phyloP scores from a whole-genome alignment of 2,329 filamentous ascomycete genomes.

The Fusarium sacchari region DNA sequence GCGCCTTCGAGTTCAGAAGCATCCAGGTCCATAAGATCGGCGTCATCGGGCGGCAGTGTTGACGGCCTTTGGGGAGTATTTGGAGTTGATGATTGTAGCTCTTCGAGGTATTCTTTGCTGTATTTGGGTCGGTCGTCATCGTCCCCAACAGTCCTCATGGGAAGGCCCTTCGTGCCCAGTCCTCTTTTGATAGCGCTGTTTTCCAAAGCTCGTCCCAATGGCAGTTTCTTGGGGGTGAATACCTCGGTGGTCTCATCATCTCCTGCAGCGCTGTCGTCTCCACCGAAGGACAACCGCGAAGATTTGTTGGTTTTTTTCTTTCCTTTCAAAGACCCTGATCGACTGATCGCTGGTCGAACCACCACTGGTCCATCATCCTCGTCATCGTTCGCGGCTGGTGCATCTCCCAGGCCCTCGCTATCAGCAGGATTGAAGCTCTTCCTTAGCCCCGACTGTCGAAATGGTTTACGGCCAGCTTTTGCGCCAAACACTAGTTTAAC shows the following conservation, averaged over 20 bases:
- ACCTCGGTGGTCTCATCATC: conserved; percentile 61
- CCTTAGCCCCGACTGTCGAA: conserved; percentile 68
- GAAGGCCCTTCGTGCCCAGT: conserved; percentile 59
- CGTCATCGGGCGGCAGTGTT: conserved; percentile 55
- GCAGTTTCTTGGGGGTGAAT: conserved; percentile 73
- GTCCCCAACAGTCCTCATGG: conserved; percentile 64
- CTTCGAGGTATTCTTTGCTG: conserved; percentile 85
- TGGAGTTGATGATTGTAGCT: conserved; percentile 86
- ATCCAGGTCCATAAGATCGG: conserved; percentile 66
- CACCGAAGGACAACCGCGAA: conserved; percentile 81
- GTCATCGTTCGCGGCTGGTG: conserved; percentile 50
- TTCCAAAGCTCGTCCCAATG: conserved; percentile 72
- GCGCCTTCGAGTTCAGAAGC: conserved; percentile 71
- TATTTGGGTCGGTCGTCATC: conserved; percentile 82
- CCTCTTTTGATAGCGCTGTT: conserved; percentile 71
- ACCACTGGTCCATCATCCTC: conserved; percentile 60
- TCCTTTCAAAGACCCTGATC: conserved; percentile 62
- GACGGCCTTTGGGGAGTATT: conserved; percentile 77
- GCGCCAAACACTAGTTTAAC: conserved; percentile 52
- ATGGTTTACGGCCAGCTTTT: conserved; percentile 61
- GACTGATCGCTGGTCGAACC: conserved; percentile 58
- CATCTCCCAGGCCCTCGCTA: conserved; percentile 42
- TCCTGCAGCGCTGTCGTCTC: conserved; percentile 61
- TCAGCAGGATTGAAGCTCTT: conserved; percentile 63
- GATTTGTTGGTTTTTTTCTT: conserved; percentile 71